Conservation (phyloP, 2,329 filamentous ascomycete genomes). For the Pseudocercospora pini-densiflorae region DNA sequence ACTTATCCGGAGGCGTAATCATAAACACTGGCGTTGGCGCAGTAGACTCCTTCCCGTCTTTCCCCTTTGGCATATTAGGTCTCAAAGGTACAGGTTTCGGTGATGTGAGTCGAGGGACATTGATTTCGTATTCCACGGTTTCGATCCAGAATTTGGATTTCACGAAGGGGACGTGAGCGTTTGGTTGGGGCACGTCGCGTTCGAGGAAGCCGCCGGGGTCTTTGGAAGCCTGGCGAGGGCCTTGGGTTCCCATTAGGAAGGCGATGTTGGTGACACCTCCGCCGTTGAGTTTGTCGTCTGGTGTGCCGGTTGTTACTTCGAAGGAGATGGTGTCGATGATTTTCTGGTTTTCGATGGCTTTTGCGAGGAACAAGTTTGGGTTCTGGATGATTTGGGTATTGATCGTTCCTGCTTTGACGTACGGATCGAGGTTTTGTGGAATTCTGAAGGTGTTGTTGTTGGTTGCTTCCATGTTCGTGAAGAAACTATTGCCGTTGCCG, state of each 20-base stretch:
- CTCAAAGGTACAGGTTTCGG: constrained; percentile 18
- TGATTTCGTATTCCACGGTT: constrained; percentile 34
- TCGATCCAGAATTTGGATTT: constrained; percentile 41
- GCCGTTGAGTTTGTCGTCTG: constrained; percentile 30
- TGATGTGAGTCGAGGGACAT: constrained; percentile 25
- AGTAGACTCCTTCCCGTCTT: neutral
- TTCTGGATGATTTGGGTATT: constrained; percentile 34
- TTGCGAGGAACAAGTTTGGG: constrained; percentile 23
- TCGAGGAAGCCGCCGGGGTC: constrained; percentile 3
- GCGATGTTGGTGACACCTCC: constrained; percentile 42
- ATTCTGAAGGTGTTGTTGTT: constrained; percentile 32
- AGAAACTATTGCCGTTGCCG: constrained; percentile 15
- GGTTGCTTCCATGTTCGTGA: neutral
- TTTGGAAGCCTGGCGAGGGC: neutral
- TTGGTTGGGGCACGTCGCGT: constrained; percentile 27
- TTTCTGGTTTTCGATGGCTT: constrained; percentile 38
- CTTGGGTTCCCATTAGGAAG: constrained; percentile 32
- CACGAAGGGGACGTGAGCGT: constrained; percentile 36
- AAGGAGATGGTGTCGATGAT: constrained; percentile 41
- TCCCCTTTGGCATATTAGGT: neutral
- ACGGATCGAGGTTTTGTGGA: constrained; percentile 39
- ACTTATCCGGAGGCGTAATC: constrained; percentile 25
- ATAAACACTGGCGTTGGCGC: constrained; percentile 27
- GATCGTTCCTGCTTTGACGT: constrained; percentile 40
- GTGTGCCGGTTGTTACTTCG: constrained; percentile 34